phyloP scores from a whole-genome alignment of 176 grass and related monocot species.

The Coix lacrymajobi region DNA sequence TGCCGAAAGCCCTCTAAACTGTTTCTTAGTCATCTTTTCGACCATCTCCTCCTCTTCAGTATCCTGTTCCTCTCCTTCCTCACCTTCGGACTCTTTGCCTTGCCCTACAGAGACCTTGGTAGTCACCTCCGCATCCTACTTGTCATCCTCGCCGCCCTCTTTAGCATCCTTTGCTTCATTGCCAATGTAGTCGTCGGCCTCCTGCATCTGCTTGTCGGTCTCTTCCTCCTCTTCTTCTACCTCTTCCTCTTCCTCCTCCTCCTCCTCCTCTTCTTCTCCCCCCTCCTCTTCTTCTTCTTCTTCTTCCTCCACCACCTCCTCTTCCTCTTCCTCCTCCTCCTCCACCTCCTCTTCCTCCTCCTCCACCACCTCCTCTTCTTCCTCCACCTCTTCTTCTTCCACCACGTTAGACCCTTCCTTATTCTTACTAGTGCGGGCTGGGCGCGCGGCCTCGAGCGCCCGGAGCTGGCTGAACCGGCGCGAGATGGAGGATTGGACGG shows the following conservation, averaged over 20 bases:
- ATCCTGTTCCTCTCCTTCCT: not conserved
- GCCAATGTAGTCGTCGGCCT: not conserved
- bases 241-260: not conserved
- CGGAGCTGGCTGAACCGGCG: conserved; percentile 24
- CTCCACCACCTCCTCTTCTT: not conserved
- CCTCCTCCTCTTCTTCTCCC: not conserved
- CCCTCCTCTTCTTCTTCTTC: not conserved
- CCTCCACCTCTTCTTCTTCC: not conserved
- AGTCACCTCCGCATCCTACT: not conserved
- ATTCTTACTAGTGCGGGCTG: not conserved
- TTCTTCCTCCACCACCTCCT: rapidly evolving
- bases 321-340: not conserved
- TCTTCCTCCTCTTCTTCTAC: not conserved
- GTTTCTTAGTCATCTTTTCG: not conserved
- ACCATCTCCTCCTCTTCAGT: not conserved
- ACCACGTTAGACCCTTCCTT: not conserved
- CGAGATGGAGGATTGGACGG: conserved; percentile 32
- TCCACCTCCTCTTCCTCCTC: not conserved
- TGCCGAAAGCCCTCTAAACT: not conserved
- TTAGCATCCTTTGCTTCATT: not conserved
- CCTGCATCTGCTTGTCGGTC: not conserved
- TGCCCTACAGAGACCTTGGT: not conserved
- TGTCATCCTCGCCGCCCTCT: not conserved
- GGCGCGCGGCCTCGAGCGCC: conserved; percentile 22
- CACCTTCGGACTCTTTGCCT: not conserved